Percentiles rank a stretch among this genome's conserved stretches.
These are phyloP conservation scores for Thermothielavioides terrestris DNA, from an alignment of 495 filamentous ascomycete genomes.

Conservation along the genomic window DNA sequence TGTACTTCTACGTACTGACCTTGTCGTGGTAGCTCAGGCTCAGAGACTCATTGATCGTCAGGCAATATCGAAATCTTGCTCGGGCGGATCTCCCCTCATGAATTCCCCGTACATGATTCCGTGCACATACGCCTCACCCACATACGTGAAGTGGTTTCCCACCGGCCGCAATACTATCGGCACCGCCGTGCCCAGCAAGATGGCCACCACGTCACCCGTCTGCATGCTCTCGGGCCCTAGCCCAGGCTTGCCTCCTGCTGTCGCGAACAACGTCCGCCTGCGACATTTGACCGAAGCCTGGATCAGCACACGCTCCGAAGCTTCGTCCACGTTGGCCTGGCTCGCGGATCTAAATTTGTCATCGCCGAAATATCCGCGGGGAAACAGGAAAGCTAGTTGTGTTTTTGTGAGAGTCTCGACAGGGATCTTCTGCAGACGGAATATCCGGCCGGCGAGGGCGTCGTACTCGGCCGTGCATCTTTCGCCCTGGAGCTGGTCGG, in stretches of 20 bases:
- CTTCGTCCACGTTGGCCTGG: no score
- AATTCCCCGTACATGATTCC: background rate
- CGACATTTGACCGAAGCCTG: background rate
- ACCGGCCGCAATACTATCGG: background rate
- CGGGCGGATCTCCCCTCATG: background rate
- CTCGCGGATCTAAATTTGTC: no score
- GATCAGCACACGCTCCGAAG: background rate
- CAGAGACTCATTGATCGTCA: no score
- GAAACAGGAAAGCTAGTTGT: no score
- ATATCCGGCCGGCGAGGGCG: no score
- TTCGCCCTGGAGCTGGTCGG: background rate
- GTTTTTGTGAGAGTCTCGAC: no score
- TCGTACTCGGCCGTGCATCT: no score
- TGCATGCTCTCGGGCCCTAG: background rate
- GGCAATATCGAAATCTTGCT: background rate
- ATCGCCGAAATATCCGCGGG: no score
- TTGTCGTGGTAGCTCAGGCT: no score
- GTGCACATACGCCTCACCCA: background rate
- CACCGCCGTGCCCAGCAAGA: background rate
- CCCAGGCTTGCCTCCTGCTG: background rate
- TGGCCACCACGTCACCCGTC: background rate
- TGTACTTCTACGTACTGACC: no score
- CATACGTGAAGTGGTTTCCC: background rate
- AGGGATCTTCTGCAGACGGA: no score
- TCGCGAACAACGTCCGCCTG: background rate